A percentile compares a stretch with the other conserved stretches of the same genome.
Conservation (phyloP, 768 basidiomycete species). For the Auricularia auricula-judae region DNA sequence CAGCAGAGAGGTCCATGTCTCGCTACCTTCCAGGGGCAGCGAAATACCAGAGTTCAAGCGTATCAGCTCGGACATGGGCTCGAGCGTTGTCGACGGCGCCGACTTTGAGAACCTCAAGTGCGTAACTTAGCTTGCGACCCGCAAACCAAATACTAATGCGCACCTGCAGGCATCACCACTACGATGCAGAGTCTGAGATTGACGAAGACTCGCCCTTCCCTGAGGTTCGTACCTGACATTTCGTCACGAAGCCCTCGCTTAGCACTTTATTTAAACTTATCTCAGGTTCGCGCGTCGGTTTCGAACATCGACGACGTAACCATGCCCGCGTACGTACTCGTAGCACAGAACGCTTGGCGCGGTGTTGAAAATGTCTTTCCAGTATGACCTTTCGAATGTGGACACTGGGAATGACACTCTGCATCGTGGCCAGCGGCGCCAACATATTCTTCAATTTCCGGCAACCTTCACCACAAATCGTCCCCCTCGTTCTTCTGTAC, state of each 20-base stretch:
- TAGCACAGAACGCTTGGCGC: not conserved
- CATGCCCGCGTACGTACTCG: conserved; percentile 25
- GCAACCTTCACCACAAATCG: conserved; percentile 28
- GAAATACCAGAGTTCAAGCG: conserved; percentile 1
- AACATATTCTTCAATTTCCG: conserved; percentile 36
- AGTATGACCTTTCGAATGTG: conserved; percentile 29
- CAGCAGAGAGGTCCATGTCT: conserved; percentile 6
- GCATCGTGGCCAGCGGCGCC: conserved; percentile 21
- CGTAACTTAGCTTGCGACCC: not conserved
- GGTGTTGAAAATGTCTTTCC: not conserved
- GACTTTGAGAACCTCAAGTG: conserved; percentile 1
- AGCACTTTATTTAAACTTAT: not conserved
- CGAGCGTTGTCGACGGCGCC: conserved; percentile 3
- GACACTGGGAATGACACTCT: conserved; percentile 28
- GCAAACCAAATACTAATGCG: not conserved
- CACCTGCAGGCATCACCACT: not conserved
- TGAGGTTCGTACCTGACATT: conserved; percentile 28
- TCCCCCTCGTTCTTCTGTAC: conserved; percentile 28
- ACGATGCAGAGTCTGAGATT: conserved; percentile 4
- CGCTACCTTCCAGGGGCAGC: conserved; percentile 3
- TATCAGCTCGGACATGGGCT: conserved; percentile 1
- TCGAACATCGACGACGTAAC: conserved; percentile 39
- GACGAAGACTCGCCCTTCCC: conserved; percentile 36
- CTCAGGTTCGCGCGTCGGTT: conserved; percentile 31
- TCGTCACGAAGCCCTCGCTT: not conserved